Percentiles rank a stretch among this genome's conserved stretches.
These are phyloP conservation scores for Sporothrix brunneoviolacea DNA, from an alignment of 2,329 filamentous ascomycete genomes.

Conservation along the genomic window DNA sequence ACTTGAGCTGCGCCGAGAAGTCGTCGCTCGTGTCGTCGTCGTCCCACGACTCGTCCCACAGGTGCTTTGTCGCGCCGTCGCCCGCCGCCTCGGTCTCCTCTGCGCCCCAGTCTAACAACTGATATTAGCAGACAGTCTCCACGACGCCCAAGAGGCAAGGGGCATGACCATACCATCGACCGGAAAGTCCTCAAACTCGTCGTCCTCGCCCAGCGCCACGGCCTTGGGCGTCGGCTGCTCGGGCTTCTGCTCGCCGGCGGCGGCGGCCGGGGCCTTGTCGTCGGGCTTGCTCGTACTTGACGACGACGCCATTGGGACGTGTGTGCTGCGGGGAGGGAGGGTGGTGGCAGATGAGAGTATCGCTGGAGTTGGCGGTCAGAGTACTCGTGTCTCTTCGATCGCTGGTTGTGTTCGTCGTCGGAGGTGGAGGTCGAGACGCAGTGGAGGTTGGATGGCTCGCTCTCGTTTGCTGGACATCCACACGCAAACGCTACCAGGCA, in stretches of 20 bases:
- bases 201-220: constrained; percentile 82
- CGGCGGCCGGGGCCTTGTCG: constrained; percentile 33
- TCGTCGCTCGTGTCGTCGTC: constrained; percentile 97
- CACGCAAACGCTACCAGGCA: background rate
- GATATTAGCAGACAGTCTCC: no score
- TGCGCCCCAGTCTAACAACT: constrained; percentile 90
- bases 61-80: constrained; percentile 61
- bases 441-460: no score
- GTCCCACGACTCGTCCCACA: constrained; percentile 99
- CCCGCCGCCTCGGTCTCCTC: constrained; percentile 77
- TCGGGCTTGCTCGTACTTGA: constrained; percentile 28
- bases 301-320: constrained; percentile 28
- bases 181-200: constrained; percentile 98
- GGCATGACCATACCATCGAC: constrained; percentile 63
- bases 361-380: background rate
- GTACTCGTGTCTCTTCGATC: no score
- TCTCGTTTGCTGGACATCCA: no score
- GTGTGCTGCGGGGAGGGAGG: background rate
- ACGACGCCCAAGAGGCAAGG: no score
- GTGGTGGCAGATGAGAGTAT: background rate
- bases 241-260: constrained; percentile 56
- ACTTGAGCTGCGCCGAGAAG: constrained; percentile 93
- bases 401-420: background rate
- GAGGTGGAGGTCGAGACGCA: no score
- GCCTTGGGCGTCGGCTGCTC: constrained; percentile 24